Base-by-base conservation (phyloP, 495 filamentous ascomycete species). In the Neohortaea acidophila region DNA sequence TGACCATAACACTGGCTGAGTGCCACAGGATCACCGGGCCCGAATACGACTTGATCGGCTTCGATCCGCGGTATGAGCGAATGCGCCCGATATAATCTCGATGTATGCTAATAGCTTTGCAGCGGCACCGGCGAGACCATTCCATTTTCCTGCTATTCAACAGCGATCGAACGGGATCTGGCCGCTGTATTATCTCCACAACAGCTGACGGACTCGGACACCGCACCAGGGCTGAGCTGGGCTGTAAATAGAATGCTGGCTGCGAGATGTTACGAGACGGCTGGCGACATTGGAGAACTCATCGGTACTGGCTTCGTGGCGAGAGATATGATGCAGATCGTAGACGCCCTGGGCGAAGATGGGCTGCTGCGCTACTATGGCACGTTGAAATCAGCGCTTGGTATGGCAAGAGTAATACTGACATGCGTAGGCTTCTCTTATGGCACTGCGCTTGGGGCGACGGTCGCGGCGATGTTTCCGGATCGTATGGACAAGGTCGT, bases 31-130 rank as follows among this genome's bases (percentile, higher is more conserved):
- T 26, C 21, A 37, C 20, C 38, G 19, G 61, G 15, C 56, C 51
- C 42, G 64, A 58, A 27, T 68, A 61, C 47, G 67, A 74, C 35
- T 60, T 74, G n/a, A 57, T 74, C 56, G 62, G 65, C 45, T 67
- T 51, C 54, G 68, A 72, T 20, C 59, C 58, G 1, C 50, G 62
- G 2, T 67, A 35, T 33, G 55, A 44, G 52, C 7, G 30, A 17
- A 33, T 6, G n/a, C 24, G n/a, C 24, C n/a, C 24, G 8, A 8
- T 27, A n/a, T 27, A 27, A 7, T 27, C 24, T n/a, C n/a, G 7
- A n/a, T n/a, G 7, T 27, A n/a, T 27, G 24, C 30, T 33, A 7
- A 10, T 6, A 7, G 7, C 15, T 9, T 33, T 17, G 8, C 30
- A 33, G 34, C 4, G 34, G 34, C 18, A 37, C 34, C 4, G 34